A percentile compares a stretch with the other conserved stretches of the same genome.
Conservation (phyloP, 176 grass and related monocot genomes). For the Alloteropsis semialata region DNA sequence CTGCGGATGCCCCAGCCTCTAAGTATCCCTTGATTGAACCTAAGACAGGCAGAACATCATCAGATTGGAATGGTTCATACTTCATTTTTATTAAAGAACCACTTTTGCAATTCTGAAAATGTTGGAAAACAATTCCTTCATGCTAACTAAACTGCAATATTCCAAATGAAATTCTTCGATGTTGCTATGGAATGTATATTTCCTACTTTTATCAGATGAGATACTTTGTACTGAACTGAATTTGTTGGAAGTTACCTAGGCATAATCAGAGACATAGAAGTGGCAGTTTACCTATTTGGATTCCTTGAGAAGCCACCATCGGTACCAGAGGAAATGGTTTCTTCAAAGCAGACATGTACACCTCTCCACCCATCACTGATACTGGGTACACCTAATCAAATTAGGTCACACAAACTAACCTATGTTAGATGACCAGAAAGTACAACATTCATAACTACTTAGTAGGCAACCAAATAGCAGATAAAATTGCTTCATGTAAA, state of each 20-base stretch:
- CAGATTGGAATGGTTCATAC: neutral
- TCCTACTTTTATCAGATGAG: neutral
- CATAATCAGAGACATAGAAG: neutral
- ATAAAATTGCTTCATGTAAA: neutral
- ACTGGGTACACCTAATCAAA: conserved; percentile 74
- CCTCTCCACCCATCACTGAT: conserved; percentile 74
- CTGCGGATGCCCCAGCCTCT: conserved; percentile 61
- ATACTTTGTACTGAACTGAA: neutral
- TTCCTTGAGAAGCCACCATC: conserved; percentile 95
- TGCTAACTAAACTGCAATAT: neutral
- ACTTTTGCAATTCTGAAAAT: neutral
- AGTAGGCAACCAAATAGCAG: neutral
- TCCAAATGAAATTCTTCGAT: neutral
- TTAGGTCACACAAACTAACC: neutral
- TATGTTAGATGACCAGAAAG: conserved; percentile 4
- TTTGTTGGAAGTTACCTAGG: neutral
- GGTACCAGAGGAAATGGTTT: conserved; percentile 84
- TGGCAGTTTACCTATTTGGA: conserved; percentile 44
- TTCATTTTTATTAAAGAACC: neutral
- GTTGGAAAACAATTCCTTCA: neutral
- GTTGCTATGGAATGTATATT: neutral
- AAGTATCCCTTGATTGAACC: conserved; percentile 64
- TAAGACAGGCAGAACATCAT: conserved; percentile 20
- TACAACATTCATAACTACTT: neutral
- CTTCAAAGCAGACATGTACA: conserved; percentile 79